Base-by-base conservation (phyloP, 2,329 filamentous ascomycete species). In the Sporothrix brasiliensis region DNA sequence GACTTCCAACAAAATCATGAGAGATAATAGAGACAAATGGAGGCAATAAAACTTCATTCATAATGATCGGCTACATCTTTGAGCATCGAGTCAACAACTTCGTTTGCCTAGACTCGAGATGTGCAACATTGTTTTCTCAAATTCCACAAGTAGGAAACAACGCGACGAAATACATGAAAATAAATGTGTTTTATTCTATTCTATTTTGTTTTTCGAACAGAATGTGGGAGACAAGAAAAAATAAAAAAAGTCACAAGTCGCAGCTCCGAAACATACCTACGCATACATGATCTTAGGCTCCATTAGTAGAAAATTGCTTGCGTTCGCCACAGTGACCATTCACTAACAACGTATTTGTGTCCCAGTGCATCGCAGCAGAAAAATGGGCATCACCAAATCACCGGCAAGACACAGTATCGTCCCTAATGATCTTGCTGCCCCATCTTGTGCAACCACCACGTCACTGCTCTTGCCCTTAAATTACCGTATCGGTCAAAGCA, bases 61-160 rank as follows among this genome's bases (percentile, higher is more conserved):
- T n/a, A 11, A 53, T 14, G 21, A 14, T 11, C 24, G 27, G 14
- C 21, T 24, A 7, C 10, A 0, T 56, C n/a, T 21, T 44, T 30
- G 10, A 44, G 34, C 7, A 41, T n/a, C 34, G 56, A 61, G 56
- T 44, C 56, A 21, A 6, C 11, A 14, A 21, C 14, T 11, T 44
- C 27, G 34, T 44, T 61, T 44, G 56, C n/a, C n/a, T 44, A 14
- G 56, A 61, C 56, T 44, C 34, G 56, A 30, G 53, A 16, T n/a
- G 19, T 3, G 24, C 9, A 7, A 24, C 50, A 52, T 4, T 13
- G 41, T 7, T 2, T 34, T 7, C 34, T 30, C 34, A 34, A 34
- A 7, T 9, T 34, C 5, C 6, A 34, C 0, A 34, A 6, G 4
- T 34, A 34, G 7, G 6, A 34, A 34, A 9, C 34, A 34, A 34